Conservation (phyloP, 2,329 filamentous ascomycete species). For the Aspergillus cejpii region DNA sequence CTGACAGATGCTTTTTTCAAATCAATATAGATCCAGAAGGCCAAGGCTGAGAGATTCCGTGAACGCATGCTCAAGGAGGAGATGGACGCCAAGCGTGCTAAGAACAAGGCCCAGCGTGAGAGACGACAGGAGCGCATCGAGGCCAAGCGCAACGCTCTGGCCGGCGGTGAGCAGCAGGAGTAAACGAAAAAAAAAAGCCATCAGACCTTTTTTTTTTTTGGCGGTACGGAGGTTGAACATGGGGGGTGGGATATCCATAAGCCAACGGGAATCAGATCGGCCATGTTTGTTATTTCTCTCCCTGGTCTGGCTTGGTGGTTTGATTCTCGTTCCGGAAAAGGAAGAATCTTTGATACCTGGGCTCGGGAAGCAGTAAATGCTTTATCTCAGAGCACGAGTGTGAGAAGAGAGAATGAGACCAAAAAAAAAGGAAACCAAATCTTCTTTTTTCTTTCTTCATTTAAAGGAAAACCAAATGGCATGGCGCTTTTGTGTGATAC, state of each 20-base stretch:
- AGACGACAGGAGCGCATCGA: slow-evolving; percentile 87
- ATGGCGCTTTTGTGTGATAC: slow-evolving; percentile 25
- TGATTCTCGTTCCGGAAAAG: slow-evolving; percentile 16
- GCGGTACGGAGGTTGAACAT: slow-evolving; percentile 36
- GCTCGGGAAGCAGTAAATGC: slow-evolving; percentile 15
- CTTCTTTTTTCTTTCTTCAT: slow-evolving; percentile 5
- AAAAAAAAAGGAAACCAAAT: slow-evolving; percentile 18
- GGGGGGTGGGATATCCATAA: slow-evolving; percentile 27
- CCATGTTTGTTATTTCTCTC: slow-evolving; percentile 21
- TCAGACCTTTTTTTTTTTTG: slow-evolving; percentile 24
- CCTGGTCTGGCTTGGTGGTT: slow-evolving; percentile 19
- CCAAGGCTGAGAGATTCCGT: slow-evolving; percentile 98
- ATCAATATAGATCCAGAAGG: slow-evolving; percentile 82
- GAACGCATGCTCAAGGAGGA: slow-evolving; percentile 96
- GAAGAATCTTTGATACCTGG: slow-evolving; percentile 9
- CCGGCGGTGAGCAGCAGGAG: slow-evolving; percentile 58
- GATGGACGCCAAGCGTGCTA: slow-evolving; percentile 99
- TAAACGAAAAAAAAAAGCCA: slow-evolving; percentile 20
- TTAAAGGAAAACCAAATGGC: slow-evolving; percentile 23
- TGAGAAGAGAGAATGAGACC: slow-evolving; percentile 8
- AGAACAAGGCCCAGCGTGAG: slow-evolving; percentile 99
- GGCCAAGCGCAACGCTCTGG: slow-evolving; percentile 82
- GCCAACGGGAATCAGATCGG: slow-evolving; percentile 26
- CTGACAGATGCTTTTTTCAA: slow-evolving; percentile 20
- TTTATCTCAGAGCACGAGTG: slow-evolving; percentile 10